These are phyloP conservation scores for Ogataea pini DNA, from an alignment of 805 yeast genomes.

Conservation along the genomic window DNA sequence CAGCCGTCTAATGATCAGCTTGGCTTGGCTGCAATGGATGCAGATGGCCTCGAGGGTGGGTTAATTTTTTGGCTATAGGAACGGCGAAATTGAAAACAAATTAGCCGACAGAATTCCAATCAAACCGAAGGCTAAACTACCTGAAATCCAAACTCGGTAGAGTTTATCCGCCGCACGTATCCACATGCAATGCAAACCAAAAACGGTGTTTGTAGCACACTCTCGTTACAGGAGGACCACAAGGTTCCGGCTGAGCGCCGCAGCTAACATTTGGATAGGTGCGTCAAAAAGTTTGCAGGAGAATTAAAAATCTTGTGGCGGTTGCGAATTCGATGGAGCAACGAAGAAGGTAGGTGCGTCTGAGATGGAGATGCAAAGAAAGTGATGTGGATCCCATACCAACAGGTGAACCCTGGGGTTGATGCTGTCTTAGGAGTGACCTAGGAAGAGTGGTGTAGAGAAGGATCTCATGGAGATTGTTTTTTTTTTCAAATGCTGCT, in stretches of 20 bases:
- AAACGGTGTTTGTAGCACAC: not conserved
- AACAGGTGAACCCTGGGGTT: no score
- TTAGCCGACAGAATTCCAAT: no score
- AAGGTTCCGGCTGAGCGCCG: constrained; percentile 2
- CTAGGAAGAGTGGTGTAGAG: no score
- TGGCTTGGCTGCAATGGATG: not conserved
- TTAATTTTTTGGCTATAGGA: no score
- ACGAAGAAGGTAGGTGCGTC: not conserved
- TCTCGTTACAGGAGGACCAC: constrained; percentile 2
- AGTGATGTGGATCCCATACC: no score
- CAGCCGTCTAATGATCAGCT: not conserved
- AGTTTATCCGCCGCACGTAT: not conserved
- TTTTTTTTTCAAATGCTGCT: no score
- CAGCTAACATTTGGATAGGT: constrained; percentile 1
- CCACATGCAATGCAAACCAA: not conserved
- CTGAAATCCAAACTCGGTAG: constrained; percentile 1
- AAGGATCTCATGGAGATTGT: no score
- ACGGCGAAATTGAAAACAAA: no score
- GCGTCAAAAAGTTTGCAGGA: constrained; percentile 1
- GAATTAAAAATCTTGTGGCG: not conserved
- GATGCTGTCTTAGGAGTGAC: no score
- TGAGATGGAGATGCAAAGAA: not conserved
- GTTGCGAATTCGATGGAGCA: not conserved
- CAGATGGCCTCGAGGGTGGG: no score
- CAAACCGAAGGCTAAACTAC: not conserved